Evolutionary conservation across 208 protist genomes (phyloP).

Genomic region (Trypanosomatidae sp.): DNA sequence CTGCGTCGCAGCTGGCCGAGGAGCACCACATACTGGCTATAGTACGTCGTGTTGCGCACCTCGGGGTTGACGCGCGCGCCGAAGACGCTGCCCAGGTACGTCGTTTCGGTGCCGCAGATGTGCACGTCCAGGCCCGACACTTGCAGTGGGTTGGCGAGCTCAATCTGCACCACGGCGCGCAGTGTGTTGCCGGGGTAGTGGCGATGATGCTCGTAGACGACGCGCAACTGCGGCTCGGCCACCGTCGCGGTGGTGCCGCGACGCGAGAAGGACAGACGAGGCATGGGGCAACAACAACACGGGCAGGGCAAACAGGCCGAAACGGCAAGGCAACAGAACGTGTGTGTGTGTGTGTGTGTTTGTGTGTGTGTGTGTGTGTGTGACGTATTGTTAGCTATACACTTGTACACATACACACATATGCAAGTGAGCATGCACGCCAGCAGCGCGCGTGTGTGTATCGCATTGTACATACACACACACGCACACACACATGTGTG

Average conservation of each 20-base stretch:
- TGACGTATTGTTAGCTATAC: background rate
- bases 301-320: background rate
- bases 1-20: constrained; percentile 4
- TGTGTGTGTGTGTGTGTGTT: background rate
- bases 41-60: constrained; percentile 25
- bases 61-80: constrained; percentile 15
- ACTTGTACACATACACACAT: background rate
- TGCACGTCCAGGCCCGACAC: constrained; percentile 20
- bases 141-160: constrained; percentile 10
- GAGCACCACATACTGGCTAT: constrained; percentile 28
- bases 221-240: background rate
- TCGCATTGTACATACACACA: no score
- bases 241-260: background rate
- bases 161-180: constrained; percentile 30
- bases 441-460: no score
- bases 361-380: background rate
- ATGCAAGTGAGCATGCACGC: background rate
- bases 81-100: constrained; percentile 14
- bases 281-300: background rate
- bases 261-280: background rate
- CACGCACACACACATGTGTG: no score
- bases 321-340: no score
- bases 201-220: background rate
- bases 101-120: constrained; percentile 17
- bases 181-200: constrained; percentile 40